Base-by-base conservation (phyloP, 768 basidiomycete species). In the Leccinellum rugosiceps region DNA sequence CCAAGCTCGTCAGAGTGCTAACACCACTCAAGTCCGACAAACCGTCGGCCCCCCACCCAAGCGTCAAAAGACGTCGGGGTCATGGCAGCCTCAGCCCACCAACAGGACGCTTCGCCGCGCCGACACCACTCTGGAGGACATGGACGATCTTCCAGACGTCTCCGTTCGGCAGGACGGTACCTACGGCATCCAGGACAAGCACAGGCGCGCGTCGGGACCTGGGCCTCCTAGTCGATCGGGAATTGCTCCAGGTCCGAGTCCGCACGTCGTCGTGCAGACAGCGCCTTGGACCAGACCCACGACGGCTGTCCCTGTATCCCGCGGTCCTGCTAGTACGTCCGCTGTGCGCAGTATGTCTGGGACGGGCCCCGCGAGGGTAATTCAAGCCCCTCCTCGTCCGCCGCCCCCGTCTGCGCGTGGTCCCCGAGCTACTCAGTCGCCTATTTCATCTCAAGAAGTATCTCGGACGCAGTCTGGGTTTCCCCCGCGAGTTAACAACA, bases 141-240 rank as follows among this genome's bases (percentile, higher is more conserved):
- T 74, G 57, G 84, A 86, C 5, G 74, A 82, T 53, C 71, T 86
- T 21, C 87, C 87, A 32, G 86, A 88, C 58, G 79, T 89, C 56
- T 83, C 82, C 14, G 65, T 88, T n/a, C 74, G 76, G 30, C 74
- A 73, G 4, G 83, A 85, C 65, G 85, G 87, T 19, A 76, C 80
- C 3, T 88, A 87, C 66, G 78, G 69, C 2, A 62, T 84, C 31
- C 73, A 63, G 53, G 65, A 68, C 32, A 64, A 62, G 52, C 63
- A 63, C 41, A 50, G 56, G 47, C 58, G 59, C 31, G 34, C 52
- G 49, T 56, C 62, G 9, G 59, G 52, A n/a, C 60, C 53, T 51
- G 59, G 50, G 17, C 60, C 55, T 51, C 58, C 55, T 41, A 58
- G 53, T 57, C 59, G 58, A 13, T 25, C 52, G 1, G 67, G 61